Percentiles rank a stretch among this genome's conserved stretches.
phyloP scores from a whole-genome alignment of 495 filamentous ascomycete genomes.

The Aspergillus sclerotiicarbonarius region DNA sequence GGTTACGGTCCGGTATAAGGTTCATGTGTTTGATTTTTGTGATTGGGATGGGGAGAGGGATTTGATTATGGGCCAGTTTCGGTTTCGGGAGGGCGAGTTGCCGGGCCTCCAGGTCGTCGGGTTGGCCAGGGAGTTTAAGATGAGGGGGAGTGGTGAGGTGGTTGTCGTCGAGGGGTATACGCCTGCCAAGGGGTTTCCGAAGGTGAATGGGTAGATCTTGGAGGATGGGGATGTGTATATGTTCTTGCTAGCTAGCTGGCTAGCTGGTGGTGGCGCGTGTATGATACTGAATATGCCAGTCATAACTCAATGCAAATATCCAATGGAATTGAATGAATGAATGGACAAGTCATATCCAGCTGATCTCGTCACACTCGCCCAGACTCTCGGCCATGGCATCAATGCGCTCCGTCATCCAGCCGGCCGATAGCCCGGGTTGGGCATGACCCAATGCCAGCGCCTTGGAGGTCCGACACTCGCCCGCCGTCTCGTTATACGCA shows the following conservation, averaged over 20 bases:
- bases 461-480: conserved; percentile 30
- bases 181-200: background rate
- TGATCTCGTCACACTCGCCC: conserved; percentile 19
- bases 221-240: background rate
- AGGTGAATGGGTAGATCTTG: background rate
- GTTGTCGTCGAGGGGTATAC: background rate
- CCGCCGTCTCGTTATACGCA: conserved; percentile 20
- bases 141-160: background rate
- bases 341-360: conserved; percentile 10
- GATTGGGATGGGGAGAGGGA: background rate
- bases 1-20: background rate
- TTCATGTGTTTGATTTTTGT: background rate
- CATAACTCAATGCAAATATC: too few relatives aligned
- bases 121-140: background rate
- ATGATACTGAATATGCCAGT: too few relatives aligned
- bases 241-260: too few relatives aligned
- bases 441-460: conserved; percentile 18
- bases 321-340: too few relatives aligned
- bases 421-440: conserved; percentile 19
- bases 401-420: conserved; percentile 33
- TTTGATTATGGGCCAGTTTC: background rate
- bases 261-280: too few relatives aligned
- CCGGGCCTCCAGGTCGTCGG: background rate
- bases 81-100: background rate
- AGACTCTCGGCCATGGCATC: conserved; percentile 18